Evolutionary conservation across 371 early-diverging fungal genomes (phyloP), one percentile per base, ranked within the genome.

Genomic region (Syncephalis plumigaleata): DNA sequence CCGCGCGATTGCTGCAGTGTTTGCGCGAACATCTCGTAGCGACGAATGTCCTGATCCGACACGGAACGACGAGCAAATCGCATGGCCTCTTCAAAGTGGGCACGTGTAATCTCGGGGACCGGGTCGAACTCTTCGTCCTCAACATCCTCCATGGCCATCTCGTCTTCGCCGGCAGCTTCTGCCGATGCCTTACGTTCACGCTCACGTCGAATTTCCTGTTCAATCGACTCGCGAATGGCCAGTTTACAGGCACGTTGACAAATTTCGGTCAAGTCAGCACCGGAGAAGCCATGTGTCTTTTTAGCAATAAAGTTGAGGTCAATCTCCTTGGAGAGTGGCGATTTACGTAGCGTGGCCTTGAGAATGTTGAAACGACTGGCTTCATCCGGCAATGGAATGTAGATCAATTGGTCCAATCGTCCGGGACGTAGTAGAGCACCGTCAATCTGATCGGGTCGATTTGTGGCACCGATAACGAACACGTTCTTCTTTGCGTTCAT

Each of bases 401-500:
- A 98, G 52, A 99, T 94, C 54, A 99, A 75, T 65, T 98, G 98
- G 70, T 99, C 99, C 42, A 99, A 75, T 73, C 99, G 94, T 50
- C 99, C 99, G 51, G 99, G 99, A 64, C 93, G 79, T 63, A 98
- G 63, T 58, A 95, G 72, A 54, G 98, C 84, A 47, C 86, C 73
- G 66, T 97, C 97, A 50, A 94, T 89, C 65, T 91, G 89, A 60
- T 97, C 98, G 21, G 99, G 99, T 56, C 99, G 77, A 75, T 99
- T 99, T 50, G 99, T 99, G 27, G 99, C 99, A 50, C 93, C 98
- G 68, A 97, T 96, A 48, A 97, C 91, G 61, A 97, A 93, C n/a
- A 96, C 96, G 56, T 95, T 91, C 82, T 98, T 94, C 76, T 97
- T 98, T 52, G 91, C 91, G 59, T 94, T 95, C 98, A 99, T 98